A percentile compares a stretch with the other conserved stretches of the same genome.
These are phyloP conservation scores for Pythium folliculosum DNA, from an alignment of 352 stramenopile species.

Conservation along the genomic window DNA sequence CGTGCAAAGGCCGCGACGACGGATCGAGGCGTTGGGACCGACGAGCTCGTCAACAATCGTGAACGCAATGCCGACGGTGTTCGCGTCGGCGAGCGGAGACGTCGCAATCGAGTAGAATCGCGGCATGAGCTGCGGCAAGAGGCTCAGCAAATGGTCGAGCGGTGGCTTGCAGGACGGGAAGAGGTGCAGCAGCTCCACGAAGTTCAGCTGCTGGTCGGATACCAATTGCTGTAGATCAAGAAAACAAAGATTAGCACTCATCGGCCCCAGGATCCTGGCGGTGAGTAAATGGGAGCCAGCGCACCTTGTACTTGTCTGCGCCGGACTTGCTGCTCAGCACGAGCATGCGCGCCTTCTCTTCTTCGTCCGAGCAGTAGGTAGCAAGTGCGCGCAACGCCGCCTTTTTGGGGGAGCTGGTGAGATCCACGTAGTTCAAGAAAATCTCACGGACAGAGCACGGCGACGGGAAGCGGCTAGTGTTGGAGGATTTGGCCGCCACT, in stretches of 20 bases:
- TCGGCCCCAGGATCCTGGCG: too few species aligned
- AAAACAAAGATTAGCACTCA: too few species aligned
- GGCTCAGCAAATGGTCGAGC: slow-evolving; percentile 84
- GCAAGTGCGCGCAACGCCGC: slow-evolving; percentile 61
- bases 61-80: slow-evolving; percentile 85
- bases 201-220: slow-evolving; percentile 82
- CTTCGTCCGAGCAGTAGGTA: slow-evolving; percentile 60
- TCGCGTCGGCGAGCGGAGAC: slow-evolving; percentile 81
- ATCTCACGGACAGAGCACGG: slow-evolving; percentile 73
- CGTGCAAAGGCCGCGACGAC: slow-evolving; percentile 59
- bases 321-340: slow-evolving; percentile 73
- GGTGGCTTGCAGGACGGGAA: slow-evolving; percentile 93
- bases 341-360: slow-evolving; percentile 62
- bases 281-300: too few species aligned
- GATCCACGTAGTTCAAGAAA: slow-evolving; percentile 79
- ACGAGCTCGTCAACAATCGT: slow-evolving; percentile 90
- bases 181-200: slow-evolving; percentile 90
- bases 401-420: slow-evolving; percentile 84
- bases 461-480: slow-evolving; percentile 44
- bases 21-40: slow-evolving; percentile 36
- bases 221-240: slow-evolving; percentile 69
- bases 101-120: slow-evolving; percentile 96
- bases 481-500: slow-evolving; percentile 20
- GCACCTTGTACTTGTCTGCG: slow-evolving; percentile 67
- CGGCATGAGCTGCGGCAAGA: slow-evolving; percentile 89